A percentile compares a stretch with the other conserved stretches of the same genome.
Conservation (phyloP, 2,329 filamentous ascomycete genomes). For the Tolypocladium endophyticum region DNA sequence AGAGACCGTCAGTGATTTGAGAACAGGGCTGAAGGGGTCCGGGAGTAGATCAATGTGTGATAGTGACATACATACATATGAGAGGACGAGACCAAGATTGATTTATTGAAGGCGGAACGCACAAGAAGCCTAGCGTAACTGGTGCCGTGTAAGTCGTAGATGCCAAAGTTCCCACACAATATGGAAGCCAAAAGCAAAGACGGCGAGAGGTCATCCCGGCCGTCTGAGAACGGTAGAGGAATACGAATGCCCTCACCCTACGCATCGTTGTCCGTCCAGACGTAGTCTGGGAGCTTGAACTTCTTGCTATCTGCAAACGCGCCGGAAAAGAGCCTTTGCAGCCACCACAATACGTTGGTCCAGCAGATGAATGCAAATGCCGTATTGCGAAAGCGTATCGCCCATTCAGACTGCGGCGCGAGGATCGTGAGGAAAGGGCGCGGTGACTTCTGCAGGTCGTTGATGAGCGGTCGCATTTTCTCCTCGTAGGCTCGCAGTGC, state of each 20-base stretch:
- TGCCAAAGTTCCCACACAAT: no score
- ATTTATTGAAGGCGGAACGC: no score
- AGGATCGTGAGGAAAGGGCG: neutral
- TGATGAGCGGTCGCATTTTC: neutral
- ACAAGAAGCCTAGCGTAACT: no score
- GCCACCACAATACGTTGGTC: neutral
- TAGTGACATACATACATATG: no score
- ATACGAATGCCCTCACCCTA: no score
- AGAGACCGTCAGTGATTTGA: neutral
- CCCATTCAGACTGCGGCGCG: neutral
- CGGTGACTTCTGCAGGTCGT: neutral
- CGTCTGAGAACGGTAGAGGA: no score
- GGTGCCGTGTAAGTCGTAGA: no score
- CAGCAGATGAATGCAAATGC: neutral
- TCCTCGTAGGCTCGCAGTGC: neutral
- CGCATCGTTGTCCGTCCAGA: neutral
- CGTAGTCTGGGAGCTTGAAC: neutral
- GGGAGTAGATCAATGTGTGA: no score
- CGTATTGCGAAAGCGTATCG: neutral
- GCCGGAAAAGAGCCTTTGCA: neutral
- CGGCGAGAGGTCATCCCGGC: no score
- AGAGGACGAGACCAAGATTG: no score
- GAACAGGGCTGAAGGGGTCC: neutral
- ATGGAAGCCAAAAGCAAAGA: no score
- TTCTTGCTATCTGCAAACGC: neutral